Evolutionary conservation across 345 rosid genomes (phyloP), one percentile per base, ranked within the genome.

Genomic region (Arabidopsis arenosa): DNA sequence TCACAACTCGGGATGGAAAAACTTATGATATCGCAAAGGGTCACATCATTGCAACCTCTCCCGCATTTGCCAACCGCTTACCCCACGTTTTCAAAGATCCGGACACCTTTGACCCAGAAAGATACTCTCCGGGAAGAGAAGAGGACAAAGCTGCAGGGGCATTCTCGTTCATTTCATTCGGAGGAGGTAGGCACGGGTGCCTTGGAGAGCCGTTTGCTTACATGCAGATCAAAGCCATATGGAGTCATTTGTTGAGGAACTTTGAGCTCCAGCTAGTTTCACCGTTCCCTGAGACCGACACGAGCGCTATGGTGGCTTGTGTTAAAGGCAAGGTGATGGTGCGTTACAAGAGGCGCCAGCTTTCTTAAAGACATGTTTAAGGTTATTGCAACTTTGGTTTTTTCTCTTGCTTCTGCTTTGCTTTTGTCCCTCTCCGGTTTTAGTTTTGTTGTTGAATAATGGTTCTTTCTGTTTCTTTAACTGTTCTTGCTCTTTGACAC

Each of bases 251-350:
- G 75, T 75, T 92, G 75, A 83, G 96, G 76, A 92, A 92, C 77
- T 90, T 92, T 37, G 96, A 90, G 39, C 12, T 88, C 12, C 92
- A 90, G 82, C 73, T 88, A 75, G 74, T 85, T 26, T 90, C 94
- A 43, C 96, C 96, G 1, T 93, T 93, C 69, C 98, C 96, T 7
- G 90, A 90, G 85, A 85, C 75, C 5, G 90, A 86, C 73, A 89
- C 93, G 93, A 93, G 87, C 45, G 90, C 94, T 1, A 85, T 90
- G 98, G 95, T 93, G 4, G 96, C 89, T 18, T 95, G 98, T 5
- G 89, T 85, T 23, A 85, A 88, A 80, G 93, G 86, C 21, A 82
- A 83, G 65, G 94, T 92, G 68, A 88, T 90, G 91, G 96, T 88
- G 43, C 85, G 84, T 33, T 90, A 86, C 79, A 87, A 89, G 84